Evolutionary conservation across 306 rosid species (phyloP).

Genomic region (Vachellia pachyceras): DNA sequence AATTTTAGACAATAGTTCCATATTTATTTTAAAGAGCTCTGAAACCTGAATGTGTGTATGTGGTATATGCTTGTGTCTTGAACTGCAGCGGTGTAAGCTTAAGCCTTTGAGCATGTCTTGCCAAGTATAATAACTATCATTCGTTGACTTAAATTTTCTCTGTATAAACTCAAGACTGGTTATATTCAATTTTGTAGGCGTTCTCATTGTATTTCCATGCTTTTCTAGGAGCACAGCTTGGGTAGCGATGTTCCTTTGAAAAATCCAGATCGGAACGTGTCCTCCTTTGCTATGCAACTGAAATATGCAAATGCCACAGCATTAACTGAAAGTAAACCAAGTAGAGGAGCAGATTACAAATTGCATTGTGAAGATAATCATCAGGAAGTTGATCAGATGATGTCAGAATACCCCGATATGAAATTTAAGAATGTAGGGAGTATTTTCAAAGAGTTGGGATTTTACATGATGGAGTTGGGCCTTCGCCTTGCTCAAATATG

Average conservation of each 20-base stretch:
- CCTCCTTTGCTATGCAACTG: conserved; percentile 86
- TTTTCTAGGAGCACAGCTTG: conserved; percentile 71
- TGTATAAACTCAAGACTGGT: conserved; percentile 19
- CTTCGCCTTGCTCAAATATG: conserved; percentile 73
- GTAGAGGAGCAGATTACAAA: background rate
- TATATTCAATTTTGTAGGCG: conserved; percentile 37
- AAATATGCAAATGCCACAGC: conserved; percentile 44
- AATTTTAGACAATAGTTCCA: background rate
- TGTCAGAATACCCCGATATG: background rate
- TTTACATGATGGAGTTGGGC: conserved; percentile 84
- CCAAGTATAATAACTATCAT: background rate
- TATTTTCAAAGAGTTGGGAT: conserved; percentile 64
- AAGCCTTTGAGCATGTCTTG: conserved; percentile 1
- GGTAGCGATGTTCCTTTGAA: conserved; percentile 89
- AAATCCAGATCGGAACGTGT: conserved; percentile 78
- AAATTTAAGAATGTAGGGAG: conserved; percentile 44
- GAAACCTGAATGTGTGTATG: background rate
- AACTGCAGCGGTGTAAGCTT: background rate
- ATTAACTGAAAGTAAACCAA: conserved; percentile 5
- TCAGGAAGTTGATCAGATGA: background rate
- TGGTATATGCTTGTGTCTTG: conserved; percentile 5
- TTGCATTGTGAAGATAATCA: conserved; percentile 29
- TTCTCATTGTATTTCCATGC: conserved; percentile 36
- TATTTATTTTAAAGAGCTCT: background rate
- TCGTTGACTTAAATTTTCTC: background rate